A percentile compares a stretch with the other conserved stretches of the same genome.
phyloP scores from a whole-genome alignment of 1,284 basidiomycete genomes.

The Papiliotrema laurentii region DNA sequence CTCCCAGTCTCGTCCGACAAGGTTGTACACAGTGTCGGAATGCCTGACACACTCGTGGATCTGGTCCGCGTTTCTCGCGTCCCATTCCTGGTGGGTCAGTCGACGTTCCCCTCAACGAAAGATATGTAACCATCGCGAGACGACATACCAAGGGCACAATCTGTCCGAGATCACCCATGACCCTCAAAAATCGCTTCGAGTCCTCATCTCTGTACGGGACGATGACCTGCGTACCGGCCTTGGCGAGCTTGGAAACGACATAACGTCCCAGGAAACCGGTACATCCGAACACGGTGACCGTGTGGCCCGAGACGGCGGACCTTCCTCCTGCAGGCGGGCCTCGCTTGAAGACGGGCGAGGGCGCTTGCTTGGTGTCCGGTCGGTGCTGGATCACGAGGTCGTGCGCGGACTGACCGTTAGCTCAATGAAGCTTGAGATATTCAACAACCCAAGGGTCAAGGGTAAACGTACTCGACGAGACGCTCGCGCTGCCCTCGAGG shows the following conservation, averaged over 20 bases:
- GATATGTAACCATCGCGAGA: background rate
- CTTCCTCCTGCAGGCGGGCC: conserved; percentile 71
- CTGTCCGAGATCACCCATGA: conserved; percentile 95
- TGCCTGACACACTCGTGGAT: conserved; percentile 92
- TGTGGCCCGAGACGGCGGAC: conserved; percentile 80
- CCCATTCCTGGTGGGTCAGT: conserved; percentile 73
- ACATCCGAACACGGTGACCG: conserved; percentile 93
- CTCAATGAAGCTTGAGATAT: too few relatives aligned
- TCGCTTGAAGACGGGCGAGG: conserved; percentile 63
- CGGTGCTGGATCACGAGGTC: conserved; percentile 39
- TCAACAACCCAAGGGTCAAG: too few relatives aligned
- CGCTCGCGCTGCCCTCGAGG: background rate
- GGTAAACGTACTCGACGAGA: background rate
- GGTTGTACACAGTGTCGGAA: conserved; percentile 96
- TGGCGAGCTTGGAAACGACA: conserved; percentile 89
- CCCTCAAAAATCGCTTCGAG: conserved; percentile 82
- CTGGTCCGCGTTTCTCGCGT: conserved; percentile 77
- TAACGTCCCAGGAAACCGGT: conserved; percentile 95
- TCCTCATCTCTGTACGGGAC: conserved; percentile 96
- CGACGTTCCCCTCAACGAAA: background rate
- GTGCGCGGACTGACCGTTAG: conserved; percentile 40
- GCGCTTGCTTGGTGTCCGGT: conserved; percentile 22
- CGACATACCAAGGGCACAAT: conserved; percentile 80
- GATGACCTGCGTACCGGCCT: conserved; percentile 88
- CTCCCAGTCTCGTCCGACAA: conserved; percentile 83